Percentiles rank a stretch among this genome's conserved stretches.
Conservation (phyloP, 768 basidiomycete species). For the Cubamyces sp. region DNA sequence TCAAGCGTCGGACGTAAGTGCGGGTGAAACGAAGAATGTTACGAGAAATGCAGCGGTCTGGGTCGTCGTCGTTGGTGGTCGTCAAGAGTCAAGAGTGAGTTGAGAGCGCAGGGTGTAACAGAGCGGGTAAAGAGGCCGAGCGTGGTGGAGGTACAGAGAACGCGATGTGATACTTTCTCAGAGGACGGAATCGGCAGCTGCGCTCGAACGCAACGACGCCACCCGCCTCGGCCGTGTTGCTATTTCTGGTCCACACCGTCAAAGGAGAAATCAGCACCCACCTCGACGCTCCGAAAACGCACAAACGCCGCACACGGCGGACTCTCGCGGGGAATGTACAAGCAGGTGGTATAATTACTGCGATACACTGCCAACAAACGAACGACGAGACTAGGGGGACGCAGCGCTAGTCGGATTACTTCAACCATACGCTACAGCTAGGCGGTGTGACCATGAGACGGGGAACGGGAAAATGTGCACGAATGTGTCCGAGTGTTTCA, state of each 20-base stretch:
- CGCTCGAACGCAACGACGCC: not conserved
- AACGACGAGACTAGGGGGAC: slow-evolving; percentile 9
- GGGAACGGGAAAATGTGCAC: not conserved
- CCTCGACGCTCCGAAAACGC: not conserved
- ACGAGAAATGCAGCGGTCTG: not conserved
- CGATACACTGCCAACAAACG: slow-evolving; percentile 26
- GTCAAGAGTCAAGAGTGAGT: not conserved
- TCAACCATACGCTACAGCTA: slow-evolving; percentile 21
- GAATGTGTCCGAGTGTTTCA: slow-evolving; percentile 10
- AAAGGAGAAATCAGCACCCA: not conserved
- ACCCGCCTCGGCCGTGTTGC: not conserved
- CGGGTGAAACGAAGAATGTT: slow-evolving; percentile 4
- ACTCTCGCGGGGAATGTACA: slow-evolving; percentile 1
- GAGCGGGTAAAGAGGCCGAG: not conserved
- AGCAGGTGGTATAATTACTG: slow-evolving; percentile 24
- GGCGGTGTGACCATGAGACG: not conserved
- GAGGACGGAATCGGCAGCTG: not conserved
- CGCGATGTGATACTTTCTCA: too few relatives aligned
- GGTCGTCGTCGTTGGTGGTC: not conserved
- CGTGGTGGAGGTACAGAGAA: not conserved
- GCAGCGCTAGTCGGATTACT: slow-evolving; percentile 25
- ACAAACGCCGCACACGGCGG: slow-evolving; percentile 3
- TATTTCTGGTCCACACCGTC: slow-evolving; percentile 5
- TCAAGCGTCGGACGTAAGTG: too few relatives aligned
- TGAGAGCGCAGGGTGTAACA: not conserved